Conservation (phyloP, 768 basidiomycete genomes). For the Boletus insuetus region DNA sequence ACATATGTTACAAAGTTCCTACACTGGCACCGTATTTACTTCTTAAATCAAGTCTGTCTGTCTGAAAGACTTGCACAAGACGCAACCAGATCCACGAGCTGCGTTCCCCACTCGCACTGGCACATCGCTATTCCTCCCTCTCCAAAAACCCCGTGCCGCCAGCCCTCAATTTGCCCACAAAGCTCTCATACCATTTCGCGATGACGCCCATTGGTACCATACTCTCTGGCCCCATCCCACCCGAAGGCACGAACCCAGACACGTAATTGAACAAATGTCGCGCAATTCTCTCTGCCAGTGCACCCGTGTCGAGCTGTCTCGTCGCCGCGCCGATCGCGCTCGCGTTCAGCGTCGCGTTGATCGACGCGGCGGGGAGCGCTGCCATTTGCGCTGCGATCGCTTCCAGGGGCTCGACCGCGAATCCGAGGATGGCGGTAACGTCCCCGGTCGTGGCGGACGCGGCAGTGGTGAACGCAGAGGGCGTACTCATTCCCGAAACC, state of each 20-base stretch:
- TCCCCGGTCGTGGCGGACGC: conserved; percentile 37
- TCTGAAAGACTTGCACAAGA: background rate
- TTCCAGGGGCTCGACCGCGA: conserved; percentile 74
- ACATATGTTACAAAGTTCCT: no score
- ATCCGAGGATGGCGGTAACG: conserved; percentile 72
- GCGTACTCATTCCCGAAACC: conserved; percentile 30
- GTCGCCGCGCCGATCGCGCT: conserved; percentile 9
- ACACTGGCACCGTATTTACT: no score
- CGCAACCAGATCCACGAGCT: background rate
- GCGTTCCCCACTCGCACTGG: background rate
- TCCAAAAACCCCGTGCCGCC: conserved; percentile 66
- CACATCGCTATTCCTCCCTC: conserved; percentile 12
- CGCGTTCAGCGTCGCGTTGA: conserved; percentile 23
- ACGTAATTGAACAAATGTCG: conserved; percentile 77
- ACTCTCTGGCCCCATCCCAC: conserved; percentile 46
- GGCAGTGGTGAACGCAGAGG: conserved; percentile 31
- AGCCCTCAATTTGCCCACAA: conserved; percentile 55
- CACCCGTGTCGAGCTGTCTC: conserved; percentile 11
- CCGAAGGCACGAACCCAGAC: conserved; percentile 55
- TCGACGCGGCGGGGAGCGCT: conserved; percentile 35
- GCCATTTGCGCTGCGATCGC: conserved; percentile 59
- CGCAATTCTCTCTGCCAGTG: conserved; percentile 36
- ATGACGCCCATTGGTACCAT: conserved; percentile 62
- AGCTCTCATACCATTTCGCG: conserved; percentile 69
- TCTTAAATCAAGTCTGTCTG: background rate